These are phyloP conservation scores for Gentiana straminea DNA, from an alignment of 257 asterid genomes.

Conservation along the genomic window DNA sequence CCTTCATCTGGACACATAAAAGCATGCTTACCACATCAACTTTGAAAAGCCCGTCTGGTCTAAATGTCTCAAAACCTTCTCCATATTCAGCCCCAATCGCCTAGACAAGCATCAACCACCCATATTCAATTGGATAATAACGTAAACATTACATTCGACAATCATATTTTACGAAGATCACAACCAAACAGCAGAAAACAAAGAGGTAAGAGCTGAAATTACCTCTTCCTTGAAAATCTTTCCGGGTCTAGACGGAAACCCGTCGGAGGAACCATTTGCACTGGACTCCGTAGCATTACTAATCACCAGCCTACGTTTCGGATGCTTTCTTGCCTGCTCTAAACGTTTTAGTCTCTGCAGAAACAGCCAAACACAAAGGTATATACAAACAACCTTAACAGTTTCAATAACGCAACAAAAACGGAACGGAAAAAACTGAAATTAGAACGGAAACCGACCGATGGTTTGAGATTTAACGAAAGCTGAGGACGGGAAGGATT, in stretches of 20 bases:
- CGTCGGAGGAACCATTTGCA: conserved; percentile 34
- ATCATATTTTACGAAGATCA: not conserved
- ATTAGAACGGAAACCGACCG: conserved; percentile 22
- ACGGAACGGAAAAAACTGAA: not conserved
- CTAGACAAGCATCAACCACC: conserved; percentile 21
- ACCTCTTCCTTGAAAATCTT: conserved; percentile 83
- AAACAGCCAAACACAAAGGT: not conserved
- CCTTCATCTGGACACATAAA: not conserved
- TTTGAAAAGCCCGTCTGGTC: conserved; percentile 87
- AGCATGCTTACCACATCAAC: conserved; percentile 70
- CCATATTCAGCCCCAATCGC: conserved; percentile 99
- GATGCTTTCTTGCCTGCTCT: conserved; percentile 22
- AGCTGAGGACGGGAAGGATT: conserved; percentile 32
- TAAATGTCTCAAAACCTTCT: conserved; percentile 93
- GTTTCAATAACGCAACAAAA: not conserved
- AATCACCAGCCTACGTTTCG: conserved; percentile 16
- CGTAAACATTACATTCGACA: not conserved
- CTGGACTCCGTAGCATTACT: conserved; percentile 42
- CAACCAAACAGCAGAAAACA: not conserved
- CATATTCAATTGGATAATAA: not conserved
- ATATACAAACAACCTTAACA: not conserved
- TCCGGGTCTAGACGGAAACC: conserved; percentile 36
- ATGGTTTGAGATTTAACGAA: conserved; percentile 22
- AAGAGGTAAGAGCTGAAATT: conserved; percentile 3
- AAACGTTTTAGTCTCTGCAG: conserved; percentile 43